phyloP scores from a whole-genome alignment of 2,329 filamentous ascomycete genomes.

The Trichoderma sp. region DNA sequence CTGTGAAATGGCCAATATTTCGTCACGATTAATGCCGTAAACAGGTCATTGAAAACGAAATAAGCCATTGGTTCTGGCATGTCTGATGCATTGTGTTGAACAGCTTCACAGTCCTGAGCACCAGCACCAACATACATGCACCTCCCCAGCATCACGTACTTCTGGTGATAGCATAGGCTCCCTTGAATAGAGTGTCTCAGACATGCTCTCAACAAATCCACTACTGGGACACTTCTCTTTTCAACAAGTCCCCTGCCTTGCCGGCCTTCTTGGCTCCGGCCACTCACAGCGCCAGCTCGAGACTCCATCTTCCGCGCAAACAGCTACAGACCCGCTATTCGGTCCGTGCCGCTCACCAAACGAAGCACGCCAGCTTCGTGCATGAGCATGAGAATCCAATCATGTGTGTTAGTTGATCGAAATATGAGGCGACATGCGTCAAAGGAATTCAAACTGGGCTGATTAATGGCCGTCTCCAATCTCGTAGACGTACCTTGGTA shows the following conservation, averaged over 20 bases:
- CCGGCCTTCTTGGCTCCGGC: not conserved
- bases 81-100: not conserved
- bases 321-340: conserved; percentile 9
- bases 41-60: not conserved
- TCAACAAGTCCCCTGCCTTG: not conserved
- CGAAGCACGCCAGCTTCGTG: not conserved
- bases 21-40: not conserved
- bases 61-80: not conserved
- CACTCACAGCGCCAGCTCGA: not conserved
- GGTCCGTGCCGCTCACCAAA: conserved; percentile 12
- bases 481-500: not conserved
- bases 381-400: not conserved
- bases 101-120: not conserved
- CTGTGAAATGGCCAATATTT: no score
- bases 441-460: not conserved
- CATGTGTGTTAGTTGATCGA: not conserved
- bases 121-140: not conserved
- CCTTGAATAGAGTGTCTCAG: not conserved
- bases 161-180: not conserved
- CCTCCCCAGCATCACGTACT: not conserved
- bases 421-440: not conserved
- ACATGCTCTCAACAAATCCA: not conserved
- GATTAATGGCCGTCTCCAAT: not conserved
- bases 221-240: not conserved
- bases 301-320: not conserved